Evolutionary conservation across 805 yeast species (phyloP).

Genomic region (Wickerhamomyces rabaulensis): DNA sequence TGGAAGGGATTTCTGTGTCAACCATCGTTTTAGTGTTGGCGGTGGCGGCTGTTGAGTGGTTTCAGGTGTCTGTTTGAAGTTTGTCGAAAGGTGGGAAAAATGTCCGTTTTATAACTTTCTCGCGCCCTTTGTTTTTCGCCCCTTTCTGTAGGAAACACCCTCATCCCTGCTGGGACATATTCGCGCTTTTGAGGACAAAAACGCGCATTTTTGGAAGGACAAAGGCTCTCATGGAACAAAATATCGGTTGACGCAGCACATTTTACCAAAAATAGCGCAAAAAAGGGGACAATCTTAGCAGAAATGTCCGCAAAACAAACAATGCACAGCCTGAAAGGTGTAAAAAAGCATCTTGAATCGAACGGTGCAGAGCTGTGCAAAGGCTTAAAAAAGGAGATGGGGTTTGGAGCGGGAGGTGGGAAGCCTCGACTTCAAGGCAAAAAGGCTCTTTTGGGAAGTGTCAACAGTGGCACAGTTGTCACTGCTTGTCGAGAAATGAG

Average conservation of each 20-base stretch:
- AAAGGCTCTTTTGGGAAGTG: no score
- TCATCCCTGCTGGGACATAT: background rate
- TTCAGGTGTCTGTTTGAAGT: background rate
- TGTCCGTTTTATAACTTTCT: background rate
- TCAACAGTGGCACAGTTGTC: no score
- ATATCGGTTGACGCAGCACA: background rate
- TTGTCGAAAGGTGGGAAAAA: background rate
- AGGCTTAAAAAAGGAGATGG: no score
- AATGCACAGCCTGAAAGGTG: no score
- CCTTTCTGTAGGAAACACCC: background rate
- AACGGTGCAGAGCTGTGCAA: no score
- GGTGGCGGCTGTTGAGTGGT: background rate
- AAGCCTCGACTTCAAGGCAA: no score
- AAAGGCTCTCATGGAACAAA: background rate
- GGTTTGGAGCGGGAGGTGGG: no score
- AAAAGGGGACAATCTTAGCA: background rate
- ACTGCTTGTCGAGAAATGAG: no score
- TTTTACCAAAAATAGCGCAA: background rate
- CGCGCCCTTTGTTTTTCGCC: background rate
- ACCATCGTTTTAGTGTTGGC: conserved; percentile 10
- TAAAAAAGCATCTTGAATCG: no score
- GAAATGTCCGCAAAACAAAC: background rate
- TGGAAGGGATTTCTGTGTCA: conserved; percentile 26
- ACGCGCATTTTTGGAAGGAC: background rate
- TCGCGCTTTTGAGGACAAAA: background rate